Evolutionary conservation across 352 stramenopile species (phyloP), one percentile per base, ranked within the genome.

Genomic region (Thalassiosira delicatula): DNA sequence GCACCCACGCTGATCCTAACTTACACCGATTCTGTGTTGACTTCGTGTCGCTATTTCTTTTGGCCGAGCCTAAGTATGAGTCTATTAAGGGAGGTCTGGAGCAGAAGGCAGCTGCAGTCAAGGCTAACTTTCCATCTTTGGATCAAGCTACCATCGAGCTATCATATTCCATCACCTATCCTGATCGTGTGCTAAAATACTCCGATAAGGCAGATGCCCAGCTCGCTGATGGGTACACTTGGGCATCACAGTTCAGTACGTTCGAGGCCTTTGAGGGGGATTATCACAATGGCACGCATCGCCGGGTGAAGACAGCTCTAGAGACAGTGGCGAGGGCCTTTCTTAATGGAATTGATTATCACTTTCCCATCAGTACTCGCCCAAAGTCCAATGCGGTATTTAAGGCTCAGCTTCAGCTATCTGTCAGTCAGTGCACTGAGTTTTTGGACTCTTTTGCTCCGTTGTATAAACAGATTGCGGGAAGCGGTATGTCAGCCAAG

Each of bases 91-190:
- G 35, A 12, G 68, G 68, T 21, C 29, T 76, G 33, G 32, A 54
- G 7, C 32, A 40, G n/a, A 44, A 35, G 54, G 68, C 68, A 4
- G 68, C 68, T 1, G 68, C 29, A 4, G 53, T 76, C 11, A 76
- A 76, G 29, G 68, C 68, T 11, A 76, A 68, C 1, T 76, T 51
- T 44, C 5, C 19, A 40, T 68, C 53, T 3, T 23, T 67, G 7
- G 23, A 62, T 25, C 9, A 49, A 27, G 68, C 53, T 21, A 44
- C 32, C 7, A 76, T 76, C 12, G 27, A 12, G 7, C 37, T 76
- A 9, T 76, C 68, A 2, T 76, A 76, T 60, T 44, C 44, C 3
- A 76, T 76, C 54, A 68, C 46, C 0, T 76, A 76, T 33, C 68
- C 68, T 25, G n/a, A 37, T 27, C 29, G 49, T 7, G 17, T 76